Percentiles rank a stretch among this genome's conserved stretches.
phyloP scores from a whole-genome alignment of 2,329 filamentous ascomycete genomes.

The Akanthomyces muscarius region DNA sequence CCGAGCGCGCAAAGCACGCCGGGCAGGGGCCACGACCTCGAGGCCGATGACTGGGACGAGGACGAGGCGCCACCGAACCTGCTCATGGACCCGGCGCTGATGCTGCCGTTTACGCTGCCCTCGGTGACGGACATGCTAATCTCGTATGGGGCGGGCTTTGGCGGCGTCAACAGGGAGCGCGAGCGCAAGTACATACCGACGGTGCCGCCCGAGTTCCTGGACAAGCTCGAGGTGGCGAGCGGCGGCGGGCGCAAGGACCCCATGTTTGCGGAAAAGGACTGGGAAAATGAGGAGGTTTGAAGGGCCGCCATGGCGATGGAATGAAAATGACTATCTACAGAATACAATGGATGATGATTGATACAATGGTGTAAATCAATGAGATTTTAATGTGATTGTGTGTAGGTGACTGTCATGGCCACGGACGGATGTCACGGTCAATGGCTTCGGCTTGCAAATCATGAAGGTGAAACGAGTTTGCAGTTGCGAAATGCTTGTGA shows the following conservation, averaged over 20 bases:
- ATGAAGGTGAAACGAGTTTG: too few species aligned
- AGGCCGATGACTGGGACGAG: slow-evolving; percentile 43
- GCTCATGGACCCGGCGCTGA: slow-evolving; percentile 82
- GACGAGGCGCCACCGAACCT: slow-evolving; percentile 69
- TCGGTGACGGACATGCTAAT: slow-evolving; percentile 97
- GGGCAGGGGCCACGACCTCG: slow-evolving; percentile 30
- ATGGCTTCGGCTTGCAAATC: too few species aligned
- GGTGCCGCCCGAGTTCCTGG: slow-evolving; percentile 87
- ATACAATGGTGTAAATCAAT: neutral
- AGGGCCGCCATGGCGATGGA: neutral
- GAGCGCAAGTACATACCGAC: slow-evolving; percentile 95
- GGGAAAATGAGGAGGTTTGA: slow-evolving; percentile 61
- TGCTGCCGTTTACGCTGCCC: slow-evolving; percentile 91
- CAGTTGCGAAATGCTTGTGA: too few species aligned
- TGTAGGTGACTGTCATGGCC: neutral
- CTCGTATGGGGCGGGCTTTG: slow-evolving; percentile 90
- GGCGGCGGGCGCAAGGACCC: slow-evolving; percentile 46
- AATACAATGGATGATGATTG: neutral
- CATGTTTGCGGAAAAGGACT: slow-evolving; percentile 61
- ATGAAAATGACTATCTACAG: neutral
- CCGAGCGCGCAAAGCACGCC: slow-evolving; percentile 40
- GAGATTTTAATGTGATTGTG: too few species aligned
- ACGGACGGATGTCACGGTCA: too few species aligned
- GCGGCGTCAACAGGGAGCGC: slow-evolving; percentile 83
- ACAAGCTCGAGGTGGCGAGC: slow-evolving; percentile 66